Percentiles rank a stretch among this genome's conserved stretches.
Evolutionary conservation across 2,329 filamentous ascomycete species (phyloP).

Genomic region (Fusarium sp.): DNA sequence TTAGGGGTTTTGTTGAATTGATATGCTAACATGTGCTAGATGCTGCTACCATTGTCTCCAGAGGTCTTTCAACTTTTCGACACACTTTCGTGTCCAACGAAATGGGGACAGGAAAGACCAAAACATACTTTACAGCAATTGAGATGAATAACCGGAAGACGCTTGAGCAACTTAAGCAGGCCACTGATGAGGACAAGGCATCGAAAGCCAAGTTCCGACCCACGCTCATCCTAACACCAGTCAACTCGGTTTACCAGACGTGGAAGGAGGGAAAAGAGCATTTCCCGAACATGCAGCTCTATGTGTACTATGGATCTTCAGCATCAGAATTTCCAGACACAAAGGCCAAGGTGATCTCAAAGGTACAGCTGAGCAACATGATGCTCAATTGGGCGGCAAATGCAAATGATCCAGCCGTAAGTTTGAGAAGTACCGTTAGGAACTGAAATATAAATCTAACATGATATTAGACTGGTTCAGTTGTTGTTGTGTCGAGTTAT

Average conservation of each 20-base stretch:
- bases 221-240: background rate
- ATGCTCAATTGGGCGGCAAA: no score
- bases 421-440: no score
- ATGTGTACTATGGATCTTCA: background rate
- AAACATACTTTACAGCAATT: background rate
- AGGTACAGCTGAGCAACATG: background rate
- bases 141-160: background rate
- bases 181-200: no score
- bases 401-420: background rate
- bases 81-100: background rate
- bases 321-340: background rate
- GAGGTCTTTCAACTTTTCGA: background rate
- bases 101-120: background rate
- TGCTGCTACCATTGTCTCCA: background rate
- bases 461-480: background rate
- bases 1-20: background rate
- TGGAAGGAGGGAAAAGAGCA: background rate
- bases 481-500: background rate
- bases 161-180: no score
- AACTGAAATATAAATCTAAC: background rate
- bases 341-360: background rate
- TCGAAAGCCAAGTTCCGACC: background rate
- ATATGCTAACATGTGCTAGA: background rate
- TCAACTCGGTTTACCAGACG: background rate
- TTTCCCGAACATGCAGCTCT: background rate